Base-by-base conservation (phyloP, 106 monocot species). In the Acorus gramineus region DNA sequence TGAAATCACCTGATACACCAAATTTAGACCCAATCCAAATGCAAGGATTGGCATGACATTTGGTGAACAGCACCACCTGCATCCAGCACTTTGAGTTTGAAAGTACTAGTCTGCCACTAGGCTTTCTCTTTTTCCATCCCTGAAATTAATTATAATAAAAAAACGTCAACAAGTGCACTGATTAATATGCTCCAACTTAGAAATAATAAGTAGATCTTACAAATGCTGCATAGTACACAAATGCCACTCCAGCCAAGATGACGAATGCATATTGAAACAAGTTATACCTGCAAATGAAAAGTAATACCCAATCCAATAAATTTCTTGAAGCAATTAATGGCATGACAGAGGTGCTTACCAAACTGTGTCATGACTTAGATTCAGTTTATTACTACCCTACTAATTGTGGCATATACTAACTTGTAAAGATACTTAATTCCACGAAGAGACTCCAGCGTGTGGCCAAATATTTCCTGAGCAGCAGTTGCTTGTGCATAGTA, bases 361-460 rank as follows among this genome's bases (percentile, higher is more conserved):
- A n/a, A n/a, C 12, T 7, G 13, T 11, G 46, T 7, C 9, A 44
- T 2, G 13, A 47, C 10, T 46, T 64, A 4, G 8, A 4, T 6
- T 11, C 44, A 62, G 7, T 13, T 42, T 58, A 7, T 8, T 4
- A 28, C 6, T 58, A 58, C 11, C 58, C 9, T 3, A 42, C 14
- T 3, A n/a, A 58, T 42, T 4, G 10, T 8, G 8, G 50, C 13
- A 9, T 3, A 3, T 28, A 77, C 98, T 88, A 48, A 98, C 98
- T 92, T 98, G 76, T 89, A 98, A 8, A 98, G 85, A 67, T 98
- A 98, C 61, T 98, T 98, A 44, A 98, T 92, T 69, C 98, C 98
- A 62, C 92, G 88, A 49, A 98, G 81, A 67, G 98, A 98, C 52
- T 98, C 66, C 59, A 98, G 49, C 2, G 91, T 98, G 78, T 98